Percentiles rank a stretch among this genome's conserved stretches.
phyloP scores from a whole-genome alignment of 179 eudicot genomes.

The Nepenthes alata region DNA sequence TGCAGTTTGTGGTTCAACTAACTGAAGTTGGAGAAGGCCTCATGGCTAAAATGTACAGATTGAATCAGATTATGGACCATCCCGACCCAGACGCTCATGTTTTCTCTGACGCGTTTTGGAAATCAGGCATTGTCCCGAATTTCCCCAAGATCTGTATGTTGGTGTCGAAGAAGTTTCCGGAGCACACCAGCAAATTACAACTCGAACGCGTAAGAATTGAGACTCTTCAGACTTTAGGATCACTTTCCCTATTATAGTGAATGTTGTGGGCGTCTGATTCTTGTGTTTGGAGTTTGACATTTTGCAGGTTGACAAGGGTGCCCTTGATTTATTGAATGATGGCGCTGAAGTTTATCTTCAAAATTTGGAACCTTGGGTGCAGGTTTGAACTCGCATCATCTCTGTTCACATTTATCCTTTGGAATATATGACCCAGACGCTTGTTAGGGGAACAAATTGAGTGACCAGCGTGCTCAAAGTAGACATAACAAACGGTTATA shows the following conservation, averaged over 20 bases:
- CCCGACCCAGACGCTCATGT: slow-evolving; percentile 64
- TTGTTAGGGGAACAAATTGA: not conserved
- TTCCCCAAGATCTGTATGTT: slow-evolving; percentile 76
- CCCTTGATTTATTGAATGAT: slow-evolving; percentile 73
- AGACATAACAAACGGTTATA: no score
- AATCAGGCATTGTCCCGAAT: slow-evolving; percentile 75
- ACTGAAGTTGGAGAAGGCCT: slow-evolving; percentile 92
- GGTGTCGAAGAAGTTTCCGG: slow-evolving; percentile 84
- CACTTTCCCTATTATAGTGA: not conserved
- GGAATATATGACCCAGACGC: not conserved
- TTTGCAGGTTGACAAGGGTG: slow-evolving; percentile 76
- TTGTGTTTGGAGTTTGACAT: not conserved
- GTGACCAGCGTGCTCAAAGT: no score
- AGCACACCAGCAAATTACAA: slow-evolving; percentile 82
- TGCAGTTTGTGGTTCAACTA: slow-evolving; percentile 86
- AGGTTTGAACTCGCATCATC: slow-evolving; percentile 27
- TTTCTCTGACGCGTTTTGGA: slow-evolving; percentile 94
- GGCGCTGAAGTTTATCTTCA: slow-evolving; percentile 78
- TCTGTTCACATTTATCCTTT: not conserved
- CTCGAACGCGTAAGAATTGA: slow-evolving; percentile 71
- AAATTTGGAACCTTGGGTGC: slow-evolving; percentile 96
- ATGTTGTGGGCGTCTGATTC: slow-evolving; percentile 1
- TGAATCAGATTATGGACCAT: slow-evolving; percentile 83
- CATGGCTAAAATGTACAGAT: slow-evolving; percentile 85
- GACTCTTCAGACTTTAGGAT: not conserved